Evolutionary conservation across 2,329 filamentous ascomycete genomes (phyloP).

Genomic region (Thyridium curvatum): DNA sequence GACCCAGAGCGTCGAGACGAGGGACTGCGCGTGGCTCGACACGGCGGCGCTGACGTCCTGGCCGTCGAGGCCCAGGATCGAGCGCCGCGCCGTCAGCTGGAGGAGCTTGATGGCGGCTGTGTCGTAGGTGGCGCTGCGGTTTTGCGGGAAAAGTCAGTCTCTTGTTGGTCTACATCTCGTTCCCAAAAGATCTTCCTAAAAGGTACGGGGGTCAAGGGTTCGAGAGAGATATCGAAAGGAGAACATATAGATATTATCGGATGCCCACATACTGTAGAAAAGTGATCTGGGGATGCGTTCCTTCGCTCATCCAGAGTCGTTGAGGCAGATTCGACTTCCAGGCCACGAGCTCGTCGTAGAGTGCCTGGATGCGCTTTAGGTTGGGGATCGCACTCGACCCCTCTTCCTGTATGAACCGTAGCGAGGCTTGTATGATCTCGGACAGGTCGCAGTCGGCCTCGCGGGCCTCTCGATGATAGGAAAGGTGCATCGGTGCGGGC

Average conservation of each 20-base stretch:
- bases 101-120: slow-evolving; percentile 2
- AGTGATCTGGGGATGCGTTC: not conserved
- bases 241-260: not conserved
- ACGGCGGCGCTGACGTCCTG: not conserved
- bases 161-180: too few relatives aligned
- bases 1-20: slow-evolving; percentile 12
- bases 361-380: not conserved
- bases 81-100: not conserved
- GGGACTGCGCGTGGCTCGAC: slow-evolving; percentile 7
- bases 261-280: slow-evolving; percentile 4
- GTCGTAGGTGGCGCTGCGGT: slow-evolving; percentile 2
- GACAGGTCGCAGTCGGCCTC: not conserved
- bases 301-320: not conserved
- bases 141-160: not conserved
- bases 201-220: too few relatives aligned
- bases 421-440: not conserved
- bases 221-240: not conserved
- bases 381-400: not conserved
- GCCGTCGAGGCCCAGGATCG: not conserved
- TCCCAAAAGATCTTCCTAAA: too few relatives aligned
- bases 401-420: not conserved
- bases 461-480: slow-evolving; percentile 1
- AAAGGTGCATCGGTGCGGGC: not conserved
- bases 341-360: not conserved
- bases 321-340: slow-evolving; percentile 3